These are phyloP conservation scores for Alternaria angustiovoidea DNA, from an alignment of 2,329 filamentous ascomycete species.

Conservation along the genomic window DNA sequence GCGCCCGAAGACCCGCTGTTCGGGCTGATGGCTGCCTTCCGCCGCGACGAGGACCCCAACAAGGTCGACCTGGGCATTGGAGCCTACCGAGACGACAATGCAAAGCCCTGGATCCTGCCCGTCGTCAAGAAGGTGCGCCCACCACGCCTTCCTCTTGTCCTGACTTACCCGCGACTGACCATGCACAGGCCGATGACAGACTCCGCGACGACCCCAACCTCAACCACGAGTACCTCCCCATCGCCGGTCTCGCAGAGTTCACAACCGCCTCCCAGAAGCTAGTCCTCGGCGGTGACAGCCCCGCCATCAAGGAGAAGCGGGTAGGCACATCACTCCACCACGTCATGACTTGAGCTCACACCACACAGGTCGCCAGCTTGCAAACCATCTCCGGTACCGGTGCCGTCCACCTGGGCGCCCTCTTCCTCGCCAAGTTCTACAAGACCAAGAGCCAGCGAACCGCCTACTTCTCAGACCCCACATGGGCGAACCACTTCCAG, in stretches of 20 bases:
- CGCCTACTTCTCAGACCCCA: constrained; percentile 92
- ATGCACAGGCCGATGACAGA: constrained; percentile 83
- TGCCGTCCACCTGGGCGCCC: constrained; percentile 88
- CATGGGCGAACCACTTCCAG: constrained; percentile 98
- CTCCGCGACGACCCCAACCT: constrained; percentile 86
- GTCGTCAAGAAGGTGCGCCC: constrained; percentile 88
- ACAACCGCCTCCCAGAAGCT: constrained; percentile 90
- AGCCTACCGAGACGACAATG: constrained; percentile 92
- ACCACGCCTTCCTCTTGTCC: neutral
- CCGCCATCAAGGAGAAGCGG: constrained; percentile 84
- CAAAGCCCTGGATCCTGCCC: constrained; percentile 96
- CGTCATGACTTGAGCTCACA: constrained; percentile 40
- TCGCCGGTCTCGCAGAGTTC: constrained; percentile 85
- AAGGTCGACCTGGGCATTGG: constrained; percentile 97
- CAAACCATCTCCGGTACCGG: constrained; percentile 98
- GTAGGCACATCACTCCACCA: constrained; percentile 51
- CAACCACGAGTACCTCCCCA: constrained; percentile 98
- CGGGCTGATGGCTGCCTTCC: constrained; percentile 87
- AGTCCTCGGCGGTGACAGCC: constrained; percentile 80
- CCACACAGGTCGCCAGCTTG: constrained; percentile 69
- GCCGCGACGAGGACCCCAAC: constrained; percentile 74
- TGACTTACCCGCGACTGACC: neutral
- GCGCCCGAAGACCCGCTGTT: constrained; percentile 96
- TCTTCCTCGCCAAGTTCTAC: constrained; percentile 96
- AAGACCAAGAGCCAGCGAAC: constrained; percentile 68